These are phyloP conservation scores for Kandelia obovata DNA, from an alignment of 345 rosid species.

Conservation along the genomic window DNA sequence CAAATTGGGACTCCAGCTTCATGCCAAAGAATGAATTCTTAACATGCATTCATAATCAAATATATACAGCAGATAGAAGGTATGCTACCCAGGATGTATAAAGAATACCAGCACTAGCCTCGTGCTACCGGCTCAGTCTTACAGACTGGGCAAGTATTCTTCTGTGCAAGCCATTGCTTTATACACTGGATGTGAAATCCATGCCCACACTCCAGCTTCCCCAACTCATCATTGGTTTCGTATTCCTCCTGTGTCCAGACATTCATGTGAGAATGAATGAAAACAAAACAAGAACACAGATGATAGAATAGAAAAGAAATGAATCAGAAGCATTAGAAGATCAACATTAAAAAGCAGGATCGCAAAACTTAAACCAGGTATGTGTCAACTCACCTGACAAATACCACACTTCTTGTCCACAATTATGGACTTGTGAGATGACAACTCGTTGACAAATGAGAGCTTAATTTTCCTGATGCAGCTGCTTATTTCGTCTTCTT, in stretches of 20 bases:
- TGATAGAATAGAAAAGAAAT: neutral
- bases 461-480: slow-evolving; percentile 64
- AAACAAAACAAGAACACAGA: neutral
- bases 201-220: slow-evolving; percentile 75
- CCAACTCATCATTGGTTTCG: slow-evolving; percentile 57
- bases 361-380: neutral
- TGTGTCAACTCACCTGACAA: slow-evolving; percentile 55
- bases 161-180: slow-evolving; percentile 78
- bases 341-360: neutral
- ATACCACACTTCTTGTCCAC: slow-evolving; percentile 74
- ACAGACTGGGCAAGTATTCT: slow-evolving; percentile 82
- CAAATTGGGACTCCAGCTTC: slow-evolving; percentile 11
- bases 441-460: slow-evolving; percentile 31
- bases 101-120: slow-evolving; percentile 23
- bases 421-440: slow-evolving; percentile 21
- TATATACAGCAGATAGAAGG: slow-evolving; percentile 35
- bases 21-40: slow-evolving; percentile 20
- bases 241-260: slow-evolving; percentile 66
- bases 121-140: slow-evolving; percentile 55
- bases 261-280: neutral
- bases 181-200: slow-evolving; percentile 73
- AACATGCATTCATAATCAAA: slow-evolving; percentile 9
- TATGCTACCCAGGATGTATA: neutral
- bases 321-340: neutral
- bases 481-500: slow-evolving; percentile 62